phyloP scores from a whole-genome alignment of 2,329 filamentous ascomycete species.

The Colletotrichum salicis region DNA sequence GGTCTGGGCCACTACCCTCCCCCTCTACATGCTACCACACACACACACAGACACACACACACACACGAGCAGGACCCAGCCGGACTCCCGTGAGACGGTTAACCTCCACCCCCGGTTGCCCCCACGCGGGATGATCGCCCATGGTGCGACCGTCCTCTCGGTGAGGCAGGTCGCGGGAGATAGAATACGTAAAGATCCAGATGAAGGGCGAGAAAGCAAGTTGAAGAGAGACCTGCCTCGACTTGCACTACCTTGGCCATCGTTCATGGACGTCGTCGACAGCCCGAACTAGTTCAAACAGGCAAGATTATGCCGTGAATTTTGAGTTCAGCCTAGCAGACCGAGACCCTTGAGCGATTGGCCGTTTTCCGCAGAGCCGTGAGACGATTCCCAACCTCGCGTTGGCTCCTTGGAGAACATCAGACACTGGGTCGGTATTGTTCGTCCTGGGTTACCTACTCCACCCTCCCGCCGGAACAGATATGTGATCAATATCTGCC shows the following conservation, averaged over 20 bases:
- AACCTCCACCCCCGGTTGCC: neutral
- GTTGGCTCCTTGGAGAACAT: neutral
- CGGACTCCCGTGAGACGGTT: neutral
- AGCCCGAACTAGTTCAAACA: neutral
- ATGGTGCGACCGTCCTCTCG: conserved; percentile 16
- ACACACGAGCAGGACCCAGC: neutral
- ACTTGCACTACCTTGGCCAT: neutral
- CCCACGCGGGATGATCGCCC: conserved; percentile 28
- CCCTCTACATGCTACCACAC: neutral
- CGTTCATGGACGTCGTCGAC: neutral
- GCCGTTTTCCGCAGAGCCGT: neutral
- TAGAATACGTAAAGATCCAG: conserved; percentile 6
- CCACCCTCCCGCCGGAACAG: neutral
- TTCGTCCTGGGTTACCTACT: neutral
- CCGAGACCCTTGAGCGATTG: neutral
- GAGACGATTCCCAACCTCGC: neutral
- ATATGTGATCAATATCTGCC: neutral
- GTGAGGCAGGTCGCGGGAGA: conserved; percentile 12
- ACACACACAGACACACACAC: neutral
- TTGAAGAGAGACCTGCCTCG: neutral
- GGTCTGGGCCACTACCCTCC: neutral
- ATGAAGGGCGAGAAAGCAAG: neutral
- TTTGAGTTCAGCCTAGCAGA: conserved; percentile 29
- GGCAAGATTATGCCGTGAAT: neutral
- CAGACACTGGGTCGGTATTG: neutral